These are phyloP conservation scores for Heterococcus sp. DNA, from an alignment of 108 stramenopile species.

Conservation along the genomic window DNA sequence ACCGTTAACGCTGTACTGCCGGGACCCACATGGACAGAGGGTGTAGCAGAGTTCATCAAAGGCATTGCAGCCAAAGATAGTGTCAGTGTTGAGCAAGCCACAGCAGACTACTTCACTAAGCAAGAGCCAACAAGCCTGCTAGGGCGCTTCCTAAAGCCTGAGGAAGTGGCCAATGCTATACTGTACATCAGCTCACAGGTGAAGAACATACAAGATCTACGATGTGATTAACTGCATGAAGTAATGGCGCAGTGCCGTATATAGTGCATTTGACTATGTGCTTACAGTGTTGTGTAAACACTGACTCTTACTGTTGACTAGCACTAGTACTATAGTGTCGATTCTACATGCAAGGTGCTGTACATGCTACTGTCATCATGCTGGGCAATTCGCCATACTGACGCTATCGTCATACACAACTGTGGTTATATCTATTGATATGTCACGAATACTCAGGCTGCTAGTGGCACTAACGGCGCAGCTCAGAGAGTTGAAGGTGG, in stretches of 20 bases:
- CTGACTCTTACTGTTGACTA: no score
- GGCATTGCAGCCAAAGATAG: not conserved
- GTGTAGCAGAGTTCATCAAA: not conserved
- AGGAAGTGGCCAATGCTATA: constrained; percentile 1
- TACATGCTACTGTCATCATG: no score
- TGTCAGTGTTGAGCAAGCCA: not conserved
- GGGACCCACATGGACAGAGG: constrained; percentile 10
- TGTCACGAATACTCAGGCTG: not conserved
- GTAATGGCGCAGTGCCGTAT: not conserved
- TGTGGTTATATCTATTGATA: not conserved
- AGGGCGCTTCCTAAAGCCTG: constrained; percentile 4
- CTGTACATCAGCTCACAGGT: constrained; percentile 4
- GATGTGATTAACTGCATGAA: not conserved
- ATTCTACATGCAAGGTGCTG: no score
- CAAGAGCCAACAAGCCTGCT: constrained; percentile 3
- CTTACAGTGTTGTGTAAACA: no score
- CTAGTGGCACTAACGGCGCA: constrained; percentile 1
- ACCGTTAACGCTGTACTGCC: constrained; percentile 14
- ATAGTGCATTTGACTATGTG: no score
- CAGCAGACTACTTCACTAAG: constrained; percentile 1
- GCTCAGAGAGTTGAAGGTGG: constrained; percentile 6
- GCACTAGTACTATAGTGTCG: no score
- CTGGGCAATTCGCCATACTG: no score
- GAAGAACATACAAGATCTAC: no score
- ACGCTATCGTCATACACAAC: no score